These are phyloP conservation scores for Eimeria necatrix DNA, from an alignment of 169 alveolate species.

Conservation along the genomic window DNA sequence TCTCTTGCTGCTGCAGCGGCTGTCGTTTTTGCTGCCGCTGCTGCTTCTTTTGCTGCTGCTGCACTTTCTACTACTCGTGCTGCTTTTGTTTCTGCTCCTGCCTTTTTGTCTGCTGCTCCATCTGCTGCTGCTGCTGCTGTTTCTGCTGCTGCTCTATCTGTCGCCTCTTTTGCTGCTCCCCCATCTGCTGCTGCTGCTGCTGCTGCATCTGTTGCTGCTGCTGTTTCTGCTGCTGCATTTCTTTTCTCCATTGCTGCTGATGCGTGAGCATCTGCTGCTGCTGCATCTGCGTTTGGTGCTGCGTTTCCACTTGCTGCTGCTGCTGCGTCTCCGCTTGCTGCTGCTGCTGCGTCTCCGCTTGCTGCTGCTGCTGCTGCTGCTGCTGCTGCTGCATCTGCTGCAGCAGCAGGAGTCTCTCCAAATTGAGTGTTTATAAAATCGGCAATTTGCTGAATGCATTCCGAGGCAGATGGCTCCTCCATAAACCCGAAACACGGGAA, in stretches of 20 bases:
- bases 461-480: conserved; percentile 64
- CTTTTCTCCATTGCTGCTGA: background rate
- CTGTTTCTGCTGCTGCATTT: background rate
- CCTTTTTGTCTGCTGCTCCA: background rate
- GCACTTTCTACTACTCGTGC: background rate
- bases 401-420: background rate
- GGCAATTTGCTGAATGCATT: conserved; percentile 44
- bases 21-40: background rate
- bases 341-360: background rate
- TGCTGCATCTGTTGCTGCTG: conserved; percentile 15
- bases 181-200: background rate
- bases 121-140: background rate
- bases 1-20: conserved; percentile 13
- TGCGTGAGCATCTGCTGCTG: background rate
- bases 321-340: background rate
- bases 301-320: background rate
- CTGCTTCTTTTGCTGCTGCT: background rate
- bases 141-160: background rate
- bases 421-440: background rate
- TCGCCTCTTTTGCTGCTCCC: background rate
- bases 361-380: conserved; percentile 22
- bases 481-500: conserved; percentile 69
- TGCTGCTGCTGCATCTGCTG: conserved; percentile 4
- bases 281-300: background rate
- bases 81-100: background rate